Evolutionary conservation across 2,329 filamentous ascomycete species (phyloP), one percentile per base, ranked within the genome.

Genomic region (Fusarium xyrophilum): DNA sequence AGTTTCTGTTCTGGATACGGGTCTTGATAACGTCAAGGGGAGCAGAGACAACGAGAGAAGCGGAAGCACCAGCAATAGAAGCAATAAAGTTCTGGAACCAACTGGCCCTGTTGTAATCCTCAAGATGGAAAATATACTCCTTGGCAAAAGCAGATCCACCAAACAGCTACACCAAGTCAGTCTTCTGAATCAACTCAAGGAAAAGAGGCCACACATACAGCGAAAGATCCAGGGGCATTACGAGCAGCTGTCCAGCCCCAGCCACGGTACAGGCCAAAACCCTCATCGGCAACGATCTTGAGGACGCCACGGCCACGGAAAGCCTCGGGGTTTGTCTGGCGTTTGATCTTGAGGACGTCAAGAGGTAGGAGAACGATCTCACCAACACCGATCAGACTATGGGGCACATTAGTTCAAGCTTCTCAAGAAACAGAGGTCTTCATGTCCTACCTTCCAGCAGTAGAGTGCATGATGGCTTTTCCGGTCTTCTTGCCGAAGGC

Each of bases 341-440:
- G 90, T 88, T 99, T 99, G 84, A 99, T 99, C 88, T 99, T 99
- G 68, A 99, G 88, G 39, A 99, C 95, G 75, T 99, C 96, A 65
- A 99, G 88, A 42, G 96, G 96, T 40, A 99, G 88, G 32, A 99
- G 88, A 62, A 99, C 88, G 70, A 99, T 97, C 84, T 99, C 96
- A 77, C 96, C 96, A 75, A 99, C 97, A 75, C 96, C 96, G 76
- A 99, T 96, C 76, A 99, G 78, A 82, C 92, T 95, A 44, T 19
- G 68, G 27, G 61, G 19, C 47, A n/a, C 30, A 59, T 76, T 42
- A 77, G 72, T 42, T 25, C 19, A 27, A 13, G 7, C 44, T 56
- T 27, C 17, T 39, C 25, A 19, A 35, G 27, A 12, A 33, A 36
- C 8, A 33, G 27, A 17, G 12, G 17, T 9, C 5, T 44, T 44